A percentile compares a stretch with the other conserved stretches of the same genome.
These are phyloP conservation scores for Hypoxylon sp. DNA, from an alignment of 2,329 filamentous ascomycete species.

Conservation along the genomic window DNA sequence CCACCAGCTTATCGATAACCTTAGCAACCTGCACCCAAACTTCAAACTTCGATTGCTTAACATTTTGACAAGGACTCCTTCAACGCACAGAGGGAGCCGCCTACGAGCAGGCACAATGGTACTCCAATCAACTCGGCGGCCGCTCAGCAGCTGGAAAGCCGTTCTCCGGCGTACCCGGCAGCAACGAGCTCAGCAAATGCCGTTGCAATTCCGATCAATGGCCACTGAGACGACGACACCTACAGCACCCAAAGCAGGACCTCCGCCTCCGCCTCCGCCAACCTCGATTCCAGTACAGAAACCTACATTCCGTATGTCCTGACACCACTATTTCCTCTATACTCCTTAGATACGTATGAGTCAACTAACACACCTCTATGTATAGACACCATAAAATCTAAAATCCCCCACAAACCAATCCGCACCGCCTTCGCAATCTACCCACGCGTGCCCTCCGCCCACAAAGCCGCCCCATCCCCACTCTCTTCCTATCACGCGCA, in stretches of 20 bases:
- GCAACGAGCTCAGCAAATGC: constrained; percentile 59
- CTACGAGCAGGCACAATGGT: constrained; percentile 64
- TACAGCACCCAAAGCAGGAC: constrained; percentile 30
- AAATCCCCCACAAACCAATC: constrained; percentile 51
- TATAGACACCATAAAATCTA: constrained; percentile 54
- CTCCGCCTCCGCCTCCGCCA: constrained; percentile 44
- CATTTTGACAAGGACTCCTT: not conserved
- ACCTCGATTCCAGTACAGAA: constrained; percentile 24
- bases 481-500: constrained; percentile 75
- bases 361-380: constrained; percentile 12
- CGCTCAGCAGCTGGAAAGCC: constrained; percentile 78
- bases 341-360: constrained; percentile 8
- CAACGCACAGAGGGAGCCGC: not conserved
- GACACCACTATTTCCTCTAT: not conserved
- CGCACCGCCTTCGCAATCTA: constrained; percentile 67
- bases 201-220: constrained; percentile 62
- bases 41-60: constrained; percentile 22
- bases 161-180: constrained; percentile 72
- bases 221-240: constrained; percentile 58
- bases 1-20: constrained; percentile 42
- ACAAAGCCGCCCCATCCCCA: constrained; percentile 74
- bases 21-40: not conserved
- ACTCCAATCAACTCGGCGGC: constrained; percentile 73
- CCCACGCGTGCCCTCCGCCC: constrained; percentile 70
- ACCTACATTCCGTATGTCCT: constrained; percentile 46